A percentile compares a stretch with the other conserved stretches of the same genome.
These are phyloP conservation scores for Thalassiosira exigua DNA, from an alignment of 352 stramenopile genomes.

Conservation along the genomic window DNA sequence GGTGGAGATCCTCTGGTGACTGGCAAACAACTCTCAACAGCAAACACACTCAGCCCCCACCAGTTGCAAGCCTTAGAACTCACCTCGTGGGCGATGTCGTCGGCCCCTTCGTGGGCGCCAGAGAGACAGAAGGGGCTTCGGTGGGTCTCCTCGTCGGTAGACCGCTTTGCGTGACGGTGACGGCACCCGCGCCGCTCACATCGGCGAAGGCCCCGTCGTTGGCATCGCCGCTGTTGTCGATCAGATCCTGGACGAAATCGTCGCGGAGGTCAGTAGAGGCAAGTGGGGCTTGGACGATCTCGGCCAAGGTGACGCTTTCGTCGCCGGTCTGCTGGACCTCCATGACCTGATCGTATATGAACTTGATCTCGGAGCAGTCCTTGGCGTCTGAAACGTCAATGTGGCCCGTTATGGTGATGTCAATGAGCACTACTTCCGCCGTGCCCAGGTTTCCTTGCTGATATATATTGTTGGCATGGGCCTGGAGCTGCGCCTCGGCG, in stretches of 20 bases:
- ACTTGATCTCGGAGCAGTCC: constrained; percentile 1
- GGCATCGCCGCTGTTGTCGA: not conserved
- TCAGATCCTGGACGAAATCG: not conserved
- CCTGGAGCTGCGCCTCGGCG: not conserved
- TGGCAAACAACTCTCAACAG: no score
- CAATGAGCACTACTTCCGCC: not conserved
- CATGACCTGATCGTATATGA: constrained; percentile 1
- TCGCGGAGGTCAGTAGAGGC: not conserved
- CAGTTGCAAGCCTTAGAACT: not conserved
- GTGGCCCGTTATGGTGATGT: constrained; percentile 1
- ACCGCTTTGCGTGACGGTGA: not conserved
- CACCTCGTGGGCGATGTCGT: not conserved
- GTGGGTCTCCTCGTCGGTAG: not conserved
- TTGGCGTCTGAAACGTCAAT: not conserved
- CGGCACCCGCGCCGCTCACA: not conserved
- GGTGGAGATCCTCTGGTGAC: no score
- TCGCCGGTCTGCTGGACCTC: not conserved
- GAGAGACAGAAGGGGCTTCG: not conserved
- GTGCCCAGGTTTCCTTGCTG: not conserved
- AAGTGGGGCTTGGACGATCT: not conserved
- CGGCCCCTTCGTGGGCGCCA: not conserved
- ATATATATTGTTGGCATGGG: not conserved
- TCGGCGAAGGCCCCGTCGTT: no score
- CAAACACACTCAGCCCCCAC: no score
- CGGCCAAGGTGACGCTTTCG: not conserved